Conservation (phyloP, 2,329 filamentous ascomycete genomes). For the Emergomyces orientalis region DNA sequence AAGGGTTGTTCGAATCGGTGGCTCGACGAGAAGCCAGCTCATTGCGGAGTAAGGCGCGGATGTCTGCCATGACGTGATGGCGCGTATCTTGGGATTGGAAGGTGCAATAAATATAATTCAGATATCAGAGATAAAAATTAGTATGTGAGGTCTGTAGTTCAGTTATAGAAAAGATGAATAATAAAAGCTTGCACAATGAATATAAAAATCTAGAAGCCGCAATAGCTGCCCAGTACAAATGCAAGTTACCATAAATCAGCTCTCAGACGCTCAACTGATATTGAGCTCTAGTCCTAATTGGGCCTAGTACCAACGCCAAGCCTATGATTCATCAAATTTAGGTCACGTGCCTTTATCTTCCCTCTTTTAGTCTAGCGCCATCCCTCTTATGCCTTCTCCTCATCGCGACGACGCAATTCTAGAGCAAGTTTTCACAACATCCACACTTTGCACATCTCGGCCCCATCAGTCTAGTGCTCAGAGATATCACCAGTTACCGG, state of each 20-base stretch:
- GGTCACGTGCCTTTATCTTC: background rate
- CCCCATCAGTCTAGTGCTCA: background rate
- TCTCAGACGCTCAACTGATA: too few relatives aligned
- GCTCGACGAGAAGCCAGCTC: conserved; percentile 67
- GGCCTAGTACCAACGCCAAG: background rate
- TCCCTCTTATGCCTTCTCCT: background rate
- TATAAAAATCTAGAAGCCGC: background rate
- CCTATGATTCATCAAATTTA: background rate
- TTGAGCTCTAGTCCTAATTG: background rate
- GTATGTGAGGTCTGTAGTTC: background rate
- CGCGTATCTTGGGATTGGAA: background rate
- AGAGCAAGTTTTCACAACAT: conserved; percentile 1
- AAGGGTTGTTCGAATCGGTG: conserved; percentile 49
- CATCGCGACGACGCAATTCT: conserved; percentile 1
- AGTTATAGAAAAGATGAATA: background rate
- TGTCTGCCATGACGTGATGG: conserved; percentile 56
- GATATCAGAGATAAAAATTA: background rate
- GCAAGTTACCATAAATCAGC: too few relatives aligned
- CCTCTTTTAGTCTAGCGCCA: background rate
- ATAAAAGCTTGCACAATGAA: background rate
- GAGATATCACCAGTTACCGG: background rate
- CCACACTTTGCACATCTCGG: background rate
- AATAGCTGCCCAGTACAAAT: too few relatives aligned
- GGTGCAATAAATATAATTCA: background rate
- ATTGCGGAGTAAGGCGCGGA: conserved; percentile 67